Evolutionary conservation across 1,139 yeast genomes (phyloP), one percentile per base, ranked within the genome.

Genomic region (Meyerozyma guilliermondii): DNA sequence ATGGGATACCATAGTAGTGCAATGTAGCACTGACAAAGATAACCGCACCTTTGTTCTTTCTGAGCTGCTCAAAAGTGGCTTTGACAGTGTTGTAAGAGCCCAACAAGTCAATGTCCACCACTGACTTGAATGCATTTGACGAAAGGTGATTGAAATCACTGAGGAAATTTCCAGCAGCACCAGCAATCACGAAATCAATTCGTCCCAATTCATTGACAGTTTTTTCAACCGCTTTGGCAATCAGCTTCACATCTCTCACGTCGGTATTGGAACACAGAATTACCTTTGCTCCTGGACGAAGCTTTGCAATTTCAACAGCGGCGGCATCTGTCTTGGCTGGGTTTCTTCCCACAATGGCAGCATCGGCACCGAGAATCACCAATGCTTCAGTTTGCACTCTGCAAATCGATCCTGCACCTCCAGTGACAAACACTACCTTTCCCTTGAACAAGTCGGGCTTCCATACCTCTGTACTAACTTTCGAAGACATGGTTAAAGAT

Each of bases 111-210:
- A 51, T 58, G 39, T 50, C 47, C 4, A 59, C 52, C 40, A 59
- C 62, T 18, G 58, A 47, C 49, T 55, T 55, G 53, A 59, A 59
- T 4, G 62, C 63, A 42, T 59, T 59, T 35, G 55, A 39, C 16
- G 60, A 56, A 43, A 59, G 52, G 45, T 59, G 63, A 50, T 59
- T 58, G 50, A 58, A 59, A 46, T 59, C 63, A 18, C 56, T 44
- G 40, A 58, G 43, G 42, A 59, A 58, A 52, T 59, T 59, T n/a
- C 64, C 63, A 1, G 64, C 64, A 3, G 63, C 63, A 7, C 64
- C 63, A 14, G 61, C 62, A 44, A 59, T 58, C 30, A 59, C 62
- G 39, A 35, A 58, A 48, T 59, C 64, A 40, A 59, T 58, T 24
- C 64, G 47, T 14, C 63, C 62, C 48, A 59, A 50, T 40, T 54